Percentiles rank a stretch among this genome's conserved stretches.
Conservation (phyloP, 2,329 filamentous ascomycete genomes). For the Calcarisporium arbuscula region DNA sequence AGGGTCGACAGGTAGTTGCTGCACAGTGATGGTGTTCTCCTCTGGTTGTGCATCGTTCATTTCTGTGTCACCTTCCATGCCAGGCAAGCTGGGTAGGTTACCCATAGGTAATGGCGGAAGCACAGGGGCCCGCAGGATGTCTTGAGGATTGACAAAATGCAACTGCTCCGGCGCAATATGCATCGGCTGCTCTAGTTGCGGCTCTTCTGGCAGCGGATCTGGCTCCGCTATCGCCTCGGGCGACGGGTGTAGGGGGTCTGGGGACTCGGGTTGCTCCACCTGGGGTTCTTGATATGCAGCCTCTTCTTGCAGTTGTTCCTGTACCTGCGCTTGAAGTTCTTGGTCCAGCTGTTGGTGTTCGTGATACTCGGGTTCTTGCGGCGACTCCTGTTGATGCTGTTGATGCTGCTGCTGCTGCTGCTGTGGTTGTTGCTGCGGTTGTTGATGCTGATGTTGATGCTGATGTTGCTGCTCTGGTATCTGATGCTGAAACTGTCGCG, state of each 20-base stretch:
- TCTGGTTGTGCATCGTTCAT: no score
- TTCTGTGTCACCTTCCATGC: no score
- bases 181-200: conserved; percentile 13
- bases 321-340: conserved; percentile 1
- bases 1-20: conserved; percentile 8
- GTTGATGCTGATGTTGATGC: conserved; percentile 12
- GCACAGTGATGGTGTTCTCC: conserved; percentile 12
- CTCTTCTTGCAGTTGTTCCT: conserved; percentile 1
- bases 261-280: conserved; percentile 5
- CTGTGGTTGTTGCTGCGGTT: conserved; percentile 4
- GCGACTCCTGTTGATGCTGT: conserved; percentile 6
- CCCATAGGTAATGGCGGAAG: conserved; percentile 20
- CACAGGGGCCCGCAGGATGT: conserved; percentile 27
- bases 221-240: no score
- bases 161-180: conserved; percentile 16
- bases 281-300: conserved; percentile 3
- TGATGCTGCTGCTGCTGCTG: conserved; percentile 11
- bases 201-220: conserved; percentile 6
- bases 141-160: conserved; percentile 31
- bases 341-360: conserved; percentile 5
- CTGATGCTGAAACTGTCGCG: conserved; percentile 7
- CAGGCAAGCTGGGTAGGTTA: conserved; percentile 7
- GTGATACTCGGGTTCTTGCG: conserved; percentile 4
- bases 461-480: conserved; percentile 11
- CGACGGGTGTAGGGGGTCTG: conserved; percentile 2